Percentiles rank a stretch among this genome's conserved stretches.
Evolutionary conservation across 345 rosid genomes (phyloP).

Genomic region (Camelina neglecta): DNA sequence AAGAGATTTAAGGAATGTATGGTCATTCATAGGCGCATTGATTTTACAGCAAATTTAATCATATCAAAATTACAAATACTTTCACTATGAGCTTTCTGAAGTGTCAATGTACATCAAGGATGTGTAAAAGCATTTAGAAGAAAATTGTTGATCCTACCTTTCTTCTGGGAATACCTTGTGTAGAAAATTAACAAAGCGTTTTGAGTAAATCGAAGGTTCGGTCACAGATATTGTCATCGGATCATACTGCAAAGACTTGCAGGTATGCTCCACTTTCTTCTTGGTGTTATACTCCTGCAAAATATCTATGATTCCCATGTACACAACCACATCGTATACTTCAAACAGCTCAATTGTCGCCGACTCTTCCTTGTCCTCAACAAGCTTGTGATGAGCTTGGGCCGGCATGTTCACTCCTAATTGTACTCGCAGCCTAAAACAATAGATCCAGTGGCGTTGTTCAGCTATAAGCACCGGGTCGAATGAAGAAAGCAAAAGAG

Average conservation of each 20-base stretch:
- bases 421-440: constrained; percentile 75
- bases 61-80: constrained; percentile 10
- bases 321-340: constrained; percentile 88
- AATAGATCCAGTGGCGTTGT: background rate
- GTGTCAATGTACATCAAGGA: constrained; percentile 32
- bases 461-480: constrained; percentile 9
- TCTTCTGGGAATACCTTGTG: constrained; percentile 65
- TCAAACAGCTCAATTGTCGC: constrained; percentile 75
- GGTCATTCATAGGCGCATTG: background rate
- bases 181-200: constrained; percentile 76
- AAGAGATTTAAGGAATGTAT: no score
- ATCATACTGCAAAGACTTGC: constrained; percentile 70
- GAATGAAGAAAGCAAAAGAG: constrained; percentile 9
- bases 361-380: constrained; percentile 52
- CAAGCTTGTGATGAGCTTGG: constrained; percentile 71
- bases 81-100: constrained; percentile 16
- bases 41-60: constrained; percentile 10
- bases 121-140: constrained; percentile 21
- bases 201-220: constrained; percentile 71
- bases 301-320: constrained; percentile 91
- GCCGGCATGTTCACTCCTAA: constrained; percentile 99
- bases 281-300: constrained; percentile 80
- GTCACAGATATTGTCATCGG: constrained; percentile 66
- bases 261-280: constrained; percentile 76
- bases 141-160: constrained; percentile 26